Percentiles rank a stretch among this genome's conserved stretches.
phyloP scores from a whole-genome alignment of 2,329 filamentous ascomycete genomes.

The Trematosphaeria pertusa region DNA sequence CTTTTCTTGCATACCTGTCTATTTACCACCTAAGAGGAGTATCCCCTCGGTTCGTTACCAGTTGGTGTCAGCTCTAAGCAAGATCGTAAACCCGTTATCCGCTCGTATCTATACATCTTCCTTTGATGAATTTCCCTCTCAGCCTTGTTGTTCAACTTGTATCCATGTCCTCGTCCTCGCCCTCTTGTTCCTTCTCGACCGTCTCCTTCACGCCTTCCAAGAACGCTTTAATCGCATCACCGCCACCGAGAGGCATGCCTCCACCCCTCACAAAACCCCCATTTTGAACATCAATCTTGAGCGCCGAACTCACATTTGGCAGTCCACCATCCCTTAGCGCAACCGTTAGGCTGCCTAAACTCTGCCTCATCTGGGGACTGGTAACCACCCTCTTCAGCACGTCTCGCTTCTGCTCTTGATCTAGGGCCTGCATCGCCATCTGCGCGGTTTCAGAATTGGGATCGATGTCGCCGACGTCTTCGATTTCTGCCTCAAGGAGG shows the following conservation, averaged over 20 bases:
- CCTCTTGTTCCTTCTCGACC: conserved; percentile 61
- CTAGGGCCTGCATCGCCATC: conserved; percentile 76
- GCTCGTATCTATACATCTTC: too few relatives aligned
- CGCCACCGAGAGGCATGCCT: conserved; percentile 84
- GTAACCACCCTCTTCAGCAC: conserved; percentile 82
- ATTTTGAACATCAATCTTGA: conserved; percentile 81
- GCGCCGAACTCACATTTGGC: conserved; percentile 85
- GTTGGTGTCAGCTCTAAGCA: too few relatives aligned
- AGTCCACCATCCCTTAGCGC: conserved; percentile 89
- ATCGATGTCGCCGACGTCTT: conserved; percentile 68
- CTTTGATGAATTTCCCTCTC: too few relatives aligned
- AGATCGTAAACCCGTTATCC: too few relatives aligned
- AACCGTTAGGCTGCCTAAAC: conserved; percentile 81
- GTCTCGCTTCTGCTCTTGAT: conserved; percentile 76
- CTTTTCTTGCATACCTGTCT: too few relatives aligned
- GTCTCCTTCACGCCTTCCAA: conserved; percentile 85
- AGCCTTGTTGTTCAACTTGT: conserved; percentile 38
- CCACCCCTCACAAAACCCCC: conserved; percentile 81
- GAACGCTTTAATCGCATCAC: conserved; percentile 89
- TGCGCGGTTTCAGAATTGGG: conserved; percentile 72
- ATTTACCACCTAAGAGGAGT: too few relatives aligned
- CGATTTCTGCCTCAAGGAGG: conserved; percentile 73
- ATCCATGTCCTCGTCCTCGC: conserved; percentile 41
- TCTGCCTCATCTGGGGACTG: conserved; percentile 91
- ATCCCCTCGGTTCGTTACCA: too few relatives aligned